These are phyloP conservation scores for Tubosaeta brunneosetosa DNA, from an alignment of 768 basidiomycete genomes.

Conservation along the genomic window DNA sequence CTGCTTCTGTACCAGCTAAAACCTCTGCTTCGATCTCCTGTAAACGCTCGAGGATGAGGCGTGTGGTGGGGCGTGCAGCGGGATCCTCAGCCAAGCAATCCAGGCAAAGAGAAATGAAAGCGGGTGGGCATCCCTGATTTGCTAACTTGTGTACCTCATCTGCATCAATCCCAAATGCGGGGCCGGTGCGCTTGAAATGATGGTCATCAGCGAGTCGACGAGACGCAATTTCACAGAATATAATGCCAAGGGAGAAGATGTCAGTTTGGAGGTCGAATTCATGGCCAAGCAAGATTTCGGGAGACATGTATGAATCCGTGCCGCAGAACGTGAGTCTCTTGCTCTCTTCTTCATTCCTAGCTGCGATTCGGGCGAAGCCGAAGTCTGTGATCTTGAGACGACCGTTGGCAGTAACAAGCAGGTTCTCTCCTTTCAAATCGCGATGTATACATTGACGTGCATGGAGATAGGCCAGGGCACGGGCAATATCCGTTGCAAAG, in stretches of 20 bases:
- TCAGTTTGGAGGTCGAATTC: slow-evolving; percentile 95
- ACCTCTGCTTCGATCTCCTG: slow-evolving; percentile 82
- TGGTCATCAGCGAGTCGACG: slow-evolving; percentile 81
- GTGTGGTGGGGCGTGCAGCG: slow-evolving; percentile 64
- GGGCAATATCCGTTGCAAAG: slow-evolving; percentile 91
- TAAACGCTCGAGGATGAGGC: slow-evolving; percentile 74
- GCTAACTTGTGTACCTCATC: slow-evolving; percentile 67
- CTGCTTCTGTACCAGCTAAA: slow-evolving; percentile 58
- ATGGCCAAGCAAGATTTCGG: slow-evolving; percentile 86
- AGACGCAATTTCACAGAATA: slow-evolving; percentile 87
- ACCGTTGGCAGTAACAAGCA: slow-evolving; percentile 91
- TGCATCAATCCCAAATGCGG: slow-evolving; percentile 71
- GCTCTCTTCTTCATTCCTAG: slow-evolving; percentile 84
- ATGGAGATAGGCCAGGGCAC: slow-evolving; percentile 96
- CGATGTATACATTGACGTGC: slow-evolving; percentile 86
- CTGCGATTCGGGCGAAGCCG: slow-evolving; percentile 93
- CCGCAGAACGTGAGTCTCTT: slow-evolving; percentile 83
- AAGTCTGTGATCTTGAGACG: slow-evolving; percentile 99
- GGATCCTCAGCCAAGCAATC: slow-evolving; percentile 73
- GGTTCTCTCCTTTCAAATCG: slow-evolving; percentile 96
- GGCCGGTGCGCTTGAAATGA: slow-evolving; percentile 72
- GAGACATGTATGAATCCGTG: slow-evolving; percentile 96
- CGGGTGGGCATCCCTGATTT: slow-evolving; percentile 71
- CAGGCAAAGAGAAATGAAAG: slow-evolving; percentile 71
- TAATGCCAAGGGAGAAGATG: slow-evolving; percentile 89